phyloP scores from a whole-genome alignment of 768 basidiomycete genomes.

The Trametes cubensis region DNA sequence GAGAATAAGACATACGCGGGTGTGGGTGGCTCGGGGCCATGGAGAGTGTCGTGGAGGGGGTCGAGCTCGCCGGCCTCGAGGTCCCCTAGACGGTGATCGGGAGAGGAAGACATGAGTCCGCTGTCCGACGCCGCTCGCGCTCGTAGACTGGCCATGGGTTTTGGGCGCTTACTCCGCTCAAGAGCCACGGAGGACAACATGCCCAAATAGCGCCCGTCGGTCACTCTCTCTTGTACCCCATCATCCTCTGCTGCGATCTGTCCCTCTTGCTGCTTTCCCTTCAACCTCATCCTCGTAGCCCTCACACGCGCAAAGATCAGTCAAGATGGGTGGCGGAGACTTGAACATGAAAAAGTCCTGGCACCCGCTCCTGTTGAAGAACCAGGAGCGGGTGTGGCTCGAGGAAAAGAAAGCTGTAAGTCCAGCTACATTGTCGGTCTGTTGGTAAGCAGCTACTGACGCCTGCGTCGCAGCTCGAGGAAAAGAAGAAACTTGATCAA shows the following conservation, averaged over 20 bases:
- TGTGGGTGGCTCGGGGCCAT: constrained; percentile 17
- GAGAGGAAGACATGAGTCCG: constrained; percentile 31
- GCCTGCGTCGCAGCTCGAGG: constrained; percentile 71
- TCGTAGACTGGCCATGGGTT: constrained; percentile 19
- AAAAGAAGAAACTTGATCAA: constrained; percentile 98
- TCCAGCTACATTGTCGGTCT: constrained; percentile 17
- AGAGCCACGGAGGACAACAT: constrained; percentile 32
- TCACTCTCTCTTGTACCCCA: constrained; percentile 12
- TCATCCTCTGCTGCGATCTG: constrained; percentile 13
- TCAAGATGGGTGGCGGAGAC: constrained; percentile 97
- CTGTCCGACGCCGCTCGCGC: constrained; percentile 18
- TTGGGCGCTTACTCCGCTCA: constrained; percentile 13
- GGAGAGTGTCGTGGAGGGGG: constrained; percentile 30
- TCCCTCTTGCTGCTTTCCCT: constrained; percentile 19
- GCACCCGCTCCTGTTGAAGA: constrained; percentile 97
- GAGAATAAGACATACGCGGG: constrained; percentile 30
- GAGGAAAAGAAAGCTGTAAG: constrained; percentile 95
- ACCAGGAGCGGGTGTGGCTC: constrained; percentile 99
- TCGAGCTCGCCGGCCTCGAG: constrained; percentile 37
- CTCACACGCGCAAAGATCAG: constrained; percentile 24
- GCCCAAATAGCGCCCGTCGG: constrained; percentile 35
- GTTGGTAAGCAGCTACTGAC: neutral
- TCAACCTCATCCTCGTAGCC: constrained; percentile 16
- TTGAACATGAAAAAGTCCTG: constrained; percentile 99
- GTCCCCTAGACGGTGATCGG: constrained; percentile 32